These are phyloP conservation scores for Dunaliella sp. DNA, from an alignment of 139 green algal species.

Conservation along the genomic window DNA sequence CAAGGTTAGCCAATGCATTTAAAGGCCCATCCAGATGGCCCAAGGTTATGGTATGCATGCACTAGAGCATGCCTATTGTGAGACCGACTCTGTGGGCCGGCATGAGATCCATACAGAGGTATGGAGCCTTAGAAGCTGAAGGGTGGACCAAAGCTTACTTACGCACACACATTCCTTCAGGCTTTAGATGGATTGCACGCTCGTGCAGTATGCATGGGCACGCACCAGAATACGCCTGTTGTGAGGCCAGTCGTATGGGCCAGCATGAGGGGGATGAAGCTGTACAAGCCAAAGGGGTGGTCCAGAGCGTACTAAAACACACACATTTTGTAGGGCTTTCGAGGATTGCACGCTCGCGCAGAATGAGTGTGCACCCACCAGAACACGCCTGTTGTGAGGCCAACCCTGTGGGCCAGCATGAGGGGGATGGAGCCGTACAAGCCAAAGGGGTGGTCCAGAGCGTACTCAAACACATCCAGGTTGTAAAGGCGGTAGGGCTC, in stretches of 20 bases:
- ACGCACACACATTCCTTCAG: too few species aligned
- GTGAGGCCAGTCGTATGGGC: slow-evolving; percentile 73
- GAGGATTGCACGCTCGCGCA: too few species aligned
- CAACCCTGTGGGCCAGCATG: slow-evolving; percentile 76
- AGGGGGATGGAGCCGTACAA: slow-evolving; percentile 97
- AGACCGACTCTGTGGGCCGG: too few species aligned
- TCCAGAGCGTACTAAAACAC: slow-evolving; percentile 97
- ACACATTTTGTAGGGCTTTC: slow-evolving; percentile 99
- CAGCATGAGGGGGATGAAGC: slow-evolving; percentile 89
- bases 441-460: slow-evolving; percentile 85
- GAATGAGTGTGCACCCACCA: slow-evolving; percentile 64
- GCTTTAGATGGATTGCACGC: too few species aligned
- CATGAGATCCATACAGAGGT: too few species aligned
- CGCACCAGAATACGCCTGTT: slow-evolving; percentile 86
- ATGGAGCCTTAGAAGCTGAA: too few species aligned
- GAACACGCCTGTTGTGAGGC: slow-evolving; percentile 79
- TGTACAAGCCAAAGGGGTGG: slow-evolving; percentile 96
- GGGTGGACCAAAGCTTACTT: too few species aligned
- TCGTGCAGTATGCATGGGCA: too few species aligned
- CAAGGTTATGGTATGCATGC: too few species aligned
- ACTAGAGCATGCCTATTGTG: too few species aligned
- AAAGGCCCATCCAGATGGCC: too few species aligned
- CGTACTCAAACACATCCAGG: slow-evolving; percentile 99
- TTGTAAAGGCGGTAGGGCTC: slow-evolving; percentile 99
- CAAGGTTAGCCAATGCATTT: too few species aligned